These are phyloP conservation scores for Beta vulgaris DNA, from an alignment of 148 eudicot genomes.

Conservation along the genomic window DNA sequence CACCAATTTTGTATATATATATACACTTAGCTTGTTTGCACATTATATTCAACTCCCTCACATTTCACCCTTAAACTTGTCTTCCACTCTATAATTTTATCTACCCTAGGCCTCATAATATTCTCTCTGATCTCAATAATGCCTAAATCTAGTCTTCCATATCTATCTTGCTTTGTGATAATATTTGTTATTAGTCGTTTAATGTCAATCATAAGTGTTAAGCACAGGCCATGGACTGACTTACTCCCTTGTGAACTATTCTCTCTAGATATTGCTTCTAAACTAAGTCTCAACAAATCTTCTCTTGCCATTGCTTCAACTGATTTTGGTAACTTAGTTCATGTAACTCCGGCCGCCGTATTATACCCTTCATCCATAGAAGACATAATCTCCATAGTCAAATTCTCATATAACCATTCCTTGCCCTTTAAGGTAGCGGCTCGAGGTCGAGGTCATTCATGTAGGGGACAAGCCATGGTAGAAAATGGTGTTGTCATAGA, in stretches of 20 bases:
- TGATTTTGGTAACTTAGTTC: constrained; percentile 59
- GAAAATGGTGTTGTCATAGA: constrained; percentile 68
- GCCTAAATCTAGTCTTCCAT: background rate
- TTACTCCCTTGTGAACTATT: constrained; percentile 30
- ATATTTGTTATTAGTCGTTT: constrained; percentile 30
- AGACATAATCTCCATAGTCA: constrained; percentile 51
- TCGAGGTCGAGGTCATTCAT: constrained; percentile 76
- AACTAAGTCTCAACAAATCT: constrained; percentile 27
- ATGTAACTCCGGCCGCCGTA: constrained; percentile 45
- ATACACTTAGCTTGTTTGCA: too few relatives aligned
- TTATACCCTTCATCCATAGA: constrained; percentile 48
- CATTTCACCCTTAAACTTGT: too few relatives aligned
- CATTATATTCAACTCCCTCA: too few relatives aligned
- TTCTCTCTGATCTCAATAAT: background rate
- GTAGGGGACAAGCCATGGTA: constrained; percentile 81
- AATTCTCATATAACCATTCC: constrained; percentile 39
- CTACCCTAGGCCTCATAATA: too few relatives aligned
- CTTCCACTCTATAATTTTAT: too few relatives aligned
- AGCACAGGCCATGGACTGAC: constrained; percentile 31
- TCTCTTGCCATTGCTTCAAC: constrained; percentile 43
- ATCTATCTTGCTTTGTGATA: constrained; percentile 14
- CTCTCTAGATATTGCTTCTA: constrained; percentile 31
- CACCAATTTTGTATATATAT: too few relatives aligned
- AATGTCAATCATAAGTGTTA: constrained; percentile 30
- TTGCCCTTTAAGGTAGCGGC: constrained; percentile 47